Evolutionary conservation across 2,329 filamentous ascomycete genomes (phyloP).

Genomic region (Ambrosiella xylebori): DNA sequence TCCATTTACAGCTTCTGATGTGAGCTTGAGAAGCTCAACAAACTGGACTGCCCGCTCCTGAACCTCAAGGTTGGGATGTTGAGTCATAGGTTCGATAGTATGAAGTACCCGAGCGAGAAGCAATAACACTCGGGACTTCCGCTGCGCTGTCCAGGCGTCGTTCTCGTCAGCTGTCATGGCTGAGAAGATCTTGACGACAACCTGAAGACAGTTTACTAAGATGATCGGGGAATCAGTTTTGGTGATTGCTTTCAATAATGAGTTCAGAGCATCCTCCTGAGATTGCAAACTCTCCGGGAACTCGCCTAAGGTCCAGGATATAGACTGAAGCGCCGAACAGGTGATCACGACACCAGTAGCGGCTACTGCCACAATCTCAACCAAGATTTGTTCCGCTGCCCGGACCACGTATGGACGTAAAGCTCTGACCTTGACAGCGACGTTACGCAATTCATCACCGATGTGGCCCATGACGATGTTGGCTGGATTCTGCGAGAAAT

Average conservation of each 20-base stretch:
- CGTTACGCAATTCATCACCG: conserved; percentile 71
- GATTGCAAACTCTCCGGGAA: conserved; percentile 56
- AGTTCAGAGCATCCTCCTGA: conserved; percentile 55
- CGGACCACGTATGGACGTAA: conserved; percentile 65
- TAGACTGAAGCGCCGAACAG: conserved; percentile 53
- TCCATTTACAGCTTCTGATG: conserved; percentile 58
- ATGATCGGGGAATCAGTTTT: conserved; percentile 39
- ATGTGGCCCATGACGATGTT: conserved; percentile 30
- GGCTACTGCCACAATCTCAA: conserved; percentile 35
- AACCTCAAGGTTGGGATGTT: conserved; percentile 79
- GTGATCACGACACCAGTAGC: conserved; percentile 38
- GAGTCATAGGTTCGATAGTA: conserved; percentile 59
- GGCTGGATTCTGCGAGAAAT: conserved; percentile 15
- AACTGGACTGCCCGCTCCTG: conserved; percentile 92
- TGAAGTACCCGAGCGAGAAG: conserved; percentile 69
- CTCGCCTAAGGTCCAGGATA: conserved; percentile 79
- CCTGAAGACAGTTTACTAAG: conserved; percentile 67
- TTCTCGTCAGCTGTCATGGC: conserved; percentile 48
- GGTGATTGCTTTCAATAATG: conserved; percentile 51
- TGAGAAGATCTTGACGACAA: conserved; percentile 71
- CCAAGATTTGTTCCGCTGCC: conserved; percentile 62
- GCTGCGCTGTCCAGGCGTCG: conserved; percentile 51
- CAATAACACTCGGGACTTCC: conserved; percentile 58
- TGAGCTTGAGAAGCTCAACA: conserved; percentile 72
- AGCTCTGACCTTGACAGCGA: conserved; percentile 79